Conservation (phyloP, 2,329 filamentous ascomycete species). For the Fusarium keratoplasticum region DNA sequence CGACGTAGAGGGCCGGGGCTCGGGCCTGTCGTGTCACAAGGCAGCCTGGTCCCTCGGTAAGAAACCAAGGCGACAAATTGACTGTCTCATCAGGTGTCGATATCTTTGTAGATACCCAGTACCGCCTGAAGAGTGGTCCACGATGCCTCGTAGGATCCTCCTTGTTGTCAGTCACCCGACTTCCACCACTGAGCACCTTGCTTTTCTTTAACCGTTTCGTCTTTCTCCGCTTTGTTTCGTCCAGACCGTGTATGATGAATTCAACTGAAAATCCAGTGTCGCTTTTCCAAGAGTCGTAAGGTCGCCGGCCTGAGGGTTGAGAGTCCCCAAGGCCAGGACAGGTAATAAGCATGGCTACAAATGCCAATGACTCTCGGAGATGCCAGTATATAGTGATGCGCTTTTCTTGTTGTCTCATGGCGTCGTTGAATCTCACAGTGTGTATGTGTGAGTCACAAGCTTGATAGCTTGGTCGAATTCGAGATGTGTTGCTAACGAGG, state of each 20-base stretch:
- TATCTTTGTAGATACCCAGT: neutral
- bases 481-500: slow-evolving; percentile 25
- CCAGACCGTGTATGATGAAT: slow-evolving; percentile 28
- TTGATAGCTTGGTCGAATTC: slow-evolving; percentile 31
- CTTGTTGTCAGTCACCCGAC: slow-evolving; percentile 11
- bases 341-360: slow-evolving; percentile 16
- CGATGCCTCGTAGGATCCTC: slow-evolving; percentile 12
- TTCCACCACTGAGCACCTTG: slow-evolving; percentile 22
- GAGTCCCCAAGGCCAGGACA: slow-evolving; percentile 3
- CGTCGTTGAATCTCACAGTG: slow-evolving; percentile 32
- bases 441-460: slow-evolving; percentile 30
- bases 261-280: slow-evolving; percentile 23
- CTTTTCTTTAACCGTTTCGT: slow-evolving; percentile 41
- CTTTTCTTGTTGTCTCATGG: slow-evolving; percentile 30
- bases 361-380: slow-evolving; percentile 19
- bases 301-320: neutral
- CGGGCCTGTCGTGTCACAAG: slow-evolving; percentile 30
- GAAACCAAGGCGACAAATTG: slow-evolving; percentile 26
- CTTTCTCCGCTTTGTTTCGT: slow-evolving; percentile 18
- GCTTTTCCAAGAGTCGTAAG: slow-evolving; percentile 30
- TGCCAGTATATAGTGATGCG: slow-evolving; percentile 32
- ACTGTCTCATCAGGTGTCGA: slow-evolving; percentile 10
- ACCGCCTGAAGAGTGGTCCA: slow-evolving; percentile 10
- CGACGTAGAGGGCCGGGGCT: slow-evolving; percentile 18
- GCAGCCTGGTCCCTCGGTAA: slow-evolving; percentile 22